Base-by-base conservation (phyloP, 805 yeast species). In the Yamadazyma ubonensis region DNA sequence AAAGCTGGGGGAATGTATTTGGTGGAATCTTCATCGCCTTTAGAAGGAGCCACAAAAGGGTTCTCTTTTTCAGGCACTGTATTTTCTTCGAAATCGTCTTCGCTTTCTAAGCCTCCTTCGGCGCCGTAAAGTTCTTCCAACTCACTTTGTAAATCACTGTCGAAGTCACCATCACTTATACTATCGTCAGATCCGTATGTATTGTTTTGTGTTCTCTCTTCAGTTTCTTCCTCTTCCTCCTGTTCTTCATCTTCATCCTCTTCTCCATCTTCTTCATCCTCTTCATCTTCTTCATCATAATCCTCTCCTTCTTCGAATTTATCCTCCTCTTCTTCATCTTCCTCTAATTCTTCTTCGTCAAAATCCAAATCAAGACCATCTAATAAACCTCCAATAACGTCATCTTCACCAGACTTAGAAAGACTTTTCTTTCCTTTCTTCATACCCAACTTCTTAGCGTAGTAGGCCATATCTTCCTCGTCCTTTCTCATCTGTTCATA, bases 1-100 rank as follows among this genome's bases (percentile, higher is more conserved):
- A 85, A 59, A 0, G 96, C 89, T 0, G 98, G 99, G 1, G 99
- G 98, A 11, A 91, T 66, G 55, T 93, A 91, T 45, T 76, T 58
- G 12, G 48, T 70, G n/a, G 44, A 21, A 11, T 28, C 36, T 2
- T 53, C 46, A 6, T 36, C 16, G 7, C 33, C 37, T 28, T 39
- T 58, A 31, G 27, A 58, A 34, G 44, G 67, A 0, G 88, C 85
- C 25, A 79, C 75, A 52, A 81, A 85, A 4, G 95, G 93, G 49
- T 87, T 86, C 56, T 86, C 95, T 30, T 67, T 69, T 31, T 37
- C 31, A 29, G 48, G 49, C 16, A 43, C 33, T 3, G 42, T 41
- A 37, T 41, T 38, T 2, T 27, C 41, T n/a, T 46, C 54, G 2
- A 46, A 42, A n/a, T 43, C 46, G 5, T 43, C 46, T 1, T 33